phyloP scores from a whole-genome alignment of 805 yeast genomes.

The Teunomyces tritomae region DNA sequence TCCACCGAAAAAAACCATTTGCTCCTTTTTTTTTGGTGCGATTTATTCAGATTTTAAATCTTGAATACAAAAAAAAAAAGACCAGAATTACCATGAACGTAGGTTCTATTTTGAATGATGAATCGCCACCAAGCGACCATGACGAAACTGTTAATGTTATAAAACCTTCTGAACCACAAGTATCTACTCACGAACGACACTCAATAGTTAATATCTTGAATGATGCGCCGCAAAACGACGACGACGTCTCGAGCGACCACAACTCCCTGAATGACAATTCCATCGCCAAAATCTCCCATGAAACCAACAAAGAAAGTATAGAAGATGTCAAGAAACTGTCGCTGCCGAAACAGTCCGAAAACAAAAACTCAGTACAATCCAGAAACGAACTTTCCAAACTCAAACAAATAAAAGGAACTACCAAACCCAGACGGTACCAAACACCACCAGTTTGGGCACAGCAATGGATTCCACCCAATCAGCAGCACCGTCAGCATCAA shows the following conservation, averaged over 20 bases:
- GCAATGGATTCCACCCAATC: conserved; percentile 45
- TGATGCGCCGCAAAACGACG: conserved; percentile 10
- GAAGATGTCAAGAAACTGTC: conserved; percentile 27
- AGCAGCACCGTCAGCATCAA: neutral
- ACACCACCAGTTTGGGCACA: conserved; percentile 83
- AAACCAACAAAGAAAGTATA: conserved; percentile 14
- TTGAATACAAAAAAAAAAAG: too few species aligned
- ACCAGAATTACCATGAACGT: conserved; percentile 27
- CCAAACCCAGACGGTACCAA: conserved; percentile 60
- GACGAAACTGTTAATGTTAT: neutral
- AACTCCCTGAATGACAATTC: conserved; percentile 14
- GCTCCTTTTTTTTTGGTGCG: too few species aligned
- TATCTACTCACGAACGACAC: conserved; percentile 21
- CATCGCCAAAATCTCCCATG: conserved; percentile 33
- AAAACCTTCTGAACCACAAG: conserved; percentile 8
- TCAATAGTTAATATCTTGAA: conserved; percentile 30
- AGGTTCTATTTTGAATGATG: conserved; percentile 37
- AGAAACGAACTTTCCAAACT: conserved; percentile 26
- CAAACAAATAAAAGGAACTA: conserved; percentile 17
- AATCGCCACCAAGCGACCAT: conserved; percentile 26
- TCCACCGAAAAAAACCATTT: too few species aligned
- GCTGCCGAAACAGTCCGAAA: conserved; percentile 11
- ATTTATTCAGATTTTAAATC: too few species aligned
- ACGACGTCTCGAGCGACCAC: neutral
- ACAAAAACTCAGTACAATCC: neutral